Conservation (phyloP, 2,329 filamentous ascomycete species). For the Ceratocystis eucalypticola region DNA sequence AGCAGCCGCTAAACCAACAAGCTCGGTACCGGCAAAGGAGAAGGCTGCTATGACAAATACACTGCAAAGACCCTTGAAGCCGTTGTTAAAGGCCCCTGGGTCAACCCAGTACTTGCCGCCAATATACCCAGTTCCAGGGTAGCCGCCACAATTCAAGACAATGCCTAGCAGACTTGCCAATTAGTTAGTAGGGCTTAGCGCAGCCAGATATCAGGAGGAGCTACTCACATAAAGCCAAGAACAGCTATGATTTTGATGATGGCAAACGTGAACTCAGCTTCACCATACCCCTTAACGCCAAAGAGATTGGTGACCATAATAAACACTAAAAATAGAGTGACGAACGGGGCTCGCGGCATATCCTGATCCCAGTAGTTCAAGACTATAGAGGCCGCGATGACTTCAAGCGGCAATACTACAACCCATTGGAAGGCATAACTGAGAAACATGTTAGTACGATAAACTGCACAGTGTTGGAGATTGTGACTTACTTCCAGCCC, state of each 20-base stretch:
- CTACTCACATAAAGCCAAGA: conserved; percentile 68
- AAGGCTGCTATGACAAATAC: conserved; percentile 68
- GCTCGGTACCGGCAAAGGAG: conserved; percentile 61
- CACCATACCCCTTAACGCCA: conserved; percentile 77
- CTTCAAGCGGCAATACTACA: conserved; percentile 67
- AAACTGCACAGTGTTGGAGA: neutral
- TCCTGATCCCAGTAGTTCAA: conserved; percentile 62
- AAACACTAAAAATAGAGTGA: conserved; percentile 63
- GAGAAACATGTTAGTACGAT: conserved; percentile 15
- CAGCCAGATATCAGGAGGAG: neutral
- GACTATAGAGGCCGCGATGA: conserved; percentile 75
- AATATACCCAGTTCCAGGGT: conserved; percentile 59
- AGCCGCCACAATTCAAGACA: conserved; percentile 72
- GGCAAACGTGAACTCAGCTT: conserved; percentile 78
- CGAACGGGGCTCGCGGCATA: conserved; percentile 59
- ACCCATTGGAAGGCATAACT: conserved; percentile 84
- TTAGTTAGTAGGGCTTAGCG: conserved; percentile 8
- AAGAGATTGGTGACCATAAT: conserved; percentile 78
- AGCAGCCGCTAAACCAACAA: conserved; percentile 63
- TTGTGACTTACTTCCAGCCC: conserved; percentile 65
- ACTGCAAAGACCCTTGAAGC: conserved; percentile 70
- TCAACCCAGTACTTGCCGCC: conserved; percentile 63
- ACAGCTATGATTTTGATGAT: conserved; percentile 76
- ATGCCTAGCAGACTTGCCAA: conserved; percentile 59
- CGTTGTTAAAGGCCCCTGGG: conserved; percentile 74